phyloP scores from a whole-genome alignment of 345 rosid species.

The Eucalyptus cloeziana region DNA sequence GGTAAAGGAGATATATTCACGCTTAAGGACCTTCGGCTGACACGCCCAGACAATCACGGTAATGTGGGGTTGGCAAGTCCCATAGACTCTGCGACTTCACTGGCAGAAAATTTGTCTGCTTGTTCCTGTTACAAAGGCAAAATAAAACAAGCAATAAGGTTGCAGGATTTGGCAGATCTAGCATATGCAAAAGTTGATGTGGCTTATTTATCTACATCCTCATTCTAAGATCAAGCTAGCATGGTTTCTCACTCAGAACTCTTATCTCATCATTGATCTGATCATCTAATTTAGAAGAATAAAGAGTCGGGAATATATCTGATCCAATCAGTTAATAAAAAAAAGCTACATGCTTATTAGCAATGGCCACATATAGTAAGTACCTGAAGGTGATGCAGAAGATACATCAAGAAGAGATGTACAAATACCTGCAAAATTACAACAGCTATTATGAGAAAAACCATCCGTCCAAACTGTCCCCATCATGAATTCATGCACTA shows the following conservation, averaged over 20 bases:
- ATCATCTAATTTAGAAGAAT: not conserved
- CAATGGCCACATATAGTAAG: not conserved
- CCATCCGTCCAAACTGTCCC: not conserved
- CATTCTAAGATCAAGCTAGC: not conserved
- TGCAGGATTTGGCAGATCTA: not conserved
- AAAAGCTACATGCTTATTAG: not conserved
- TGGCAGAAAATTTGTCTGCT: conserved; percentile 56
- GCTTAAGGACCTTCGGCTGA: not conserved
- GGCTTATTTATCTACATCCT: not conserved
- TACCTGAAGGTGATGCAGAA: conserved; percentile 97
- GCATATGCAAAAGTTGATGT: too few relatives aligned
- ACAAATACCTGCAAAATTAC: conserved; percentile 70
- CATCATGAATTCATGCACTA: not conserved
- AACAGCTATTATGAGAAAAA: not conserved
- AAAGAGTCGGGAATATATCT: not conserved
- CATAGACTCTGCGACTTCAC: conserved; percentile 66
- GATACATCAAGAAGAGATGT: conserved; percentile 94
- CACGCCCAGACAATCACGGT: not conserved
- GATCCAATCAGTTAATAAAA: not conserved
- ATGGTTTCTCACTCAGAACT: not conserved
- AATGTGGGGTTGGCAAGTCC: conserved; percentile 51
- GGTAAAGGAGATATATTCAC: not conserved
- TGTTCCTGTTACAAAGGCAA: conserved; percentile 42
- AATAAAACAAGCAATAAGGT: not conserved
- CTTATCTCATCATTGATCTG: not conserved